Percentiles rank a stretch among this genome's conserved stretches.
Evolutionary conservation across 164 flowering plant genomes (phyloP).

Genomic region (Chimonanthus salicifolius): DNA sequence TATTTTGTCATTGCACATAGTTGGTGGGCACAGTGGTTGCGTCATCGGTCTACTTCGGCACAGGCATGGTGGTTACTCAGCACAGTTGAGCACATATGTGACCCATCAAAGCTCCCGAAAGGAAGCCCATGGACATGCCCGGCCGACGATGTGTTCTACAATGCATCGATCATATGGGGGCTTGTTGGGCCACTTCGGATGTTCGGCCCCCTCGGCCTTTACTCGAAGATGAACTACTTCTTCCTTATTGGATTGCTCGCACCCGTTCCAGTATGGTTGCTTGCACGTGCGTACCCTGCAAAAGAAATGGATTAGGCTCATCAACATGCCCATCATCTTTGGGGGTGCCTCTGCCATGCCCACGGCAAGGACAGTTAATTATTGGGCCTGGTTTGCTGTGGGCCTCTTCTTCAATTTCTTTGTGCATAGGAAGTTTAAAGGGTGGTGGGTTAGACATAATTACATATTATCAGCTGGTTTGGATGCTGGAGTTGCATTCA

Average conservation of each 20-base stretch:
- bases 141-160: constrained; percentile 37
- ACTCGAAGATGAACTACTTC: constrained; percentile 32
- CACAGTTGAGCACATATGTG: constrained; percentile 38
- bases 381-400: constrained; percentile 37
- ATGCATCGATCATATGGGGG: constrained; percentile 48
- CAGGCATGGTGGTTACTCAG: constrained; percentile 60
- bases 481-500: constrained; percentile 74
- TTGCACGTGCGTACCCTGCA: constrained; percentile 35
- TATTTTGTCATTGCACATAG: constrained; percentile 17
- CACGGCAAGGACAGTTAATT: constrained; percentile 49
- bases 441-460: constrained; percentile 78
- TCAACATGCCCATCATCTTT: constrained; percentile 54
- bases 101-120: constrained; percentile 23
- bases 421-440: constrained; percentile 38
- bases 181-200: constrained; percentile 42
- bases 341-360: constrained; percentile 39
- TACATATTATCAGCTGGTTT: constrained; percentile 62
- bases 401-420: constrained; percentile 53
- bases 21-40: constrained; percentile 50
- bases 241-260: constrained; percentile 43
- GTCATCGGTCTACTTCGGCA: constrained; percentile 37
- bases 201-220: constrained; percentile 35
- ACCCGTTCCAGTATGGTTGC: constrained; percentile 21
- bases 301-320: constrained; percentile 45
- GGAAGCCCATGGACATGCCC: constrained; percentile 68